Conservation (phyloP, 1,139 yeast species). For the Nakaseomyces uthaithaninus region DNA sequence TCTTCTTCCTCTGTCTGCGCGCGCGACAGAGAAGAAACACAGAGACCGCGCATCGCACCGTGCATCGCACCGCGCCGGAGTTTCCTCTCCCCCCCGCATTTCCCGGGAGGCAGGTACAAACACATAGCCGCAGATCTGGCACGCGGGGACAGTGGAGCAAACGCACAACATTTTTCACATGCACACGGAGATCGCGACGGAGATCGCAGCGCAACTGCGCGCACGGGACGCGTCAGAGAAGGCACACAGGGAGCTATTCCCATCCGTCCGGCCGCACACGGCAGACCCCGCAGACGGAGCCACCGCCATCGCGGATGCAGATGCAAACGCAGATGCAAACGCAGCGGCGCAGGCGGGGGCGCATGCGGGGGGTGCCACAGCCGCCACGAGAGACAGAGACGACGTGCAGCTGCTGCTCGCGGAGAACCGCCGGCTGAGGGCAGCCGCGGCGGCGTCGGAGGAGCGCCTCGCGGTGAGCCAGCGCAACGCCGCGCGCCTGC, state of each 20-base stretch:
- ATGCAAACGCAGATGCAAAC: not conserved
- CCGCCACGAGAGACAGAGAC: not conserved
- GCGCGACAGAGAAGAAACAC: no score
- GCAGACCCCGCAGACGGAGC: not conserved
- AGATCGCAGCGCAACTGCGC: not conserved
- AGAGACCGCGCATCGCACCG: no score
- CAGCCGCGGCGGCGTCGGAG: constrained; percentile 9
- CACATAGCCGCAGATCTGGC: no score
- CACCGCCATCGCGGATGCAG: not conserved
- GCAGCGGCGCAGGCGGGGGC: no score
- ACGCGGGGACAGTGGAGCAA: no score
- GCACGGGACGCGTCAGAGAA: not conserved
- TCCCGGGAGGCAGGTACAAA: no score
- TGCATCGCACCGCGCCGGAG: no score
- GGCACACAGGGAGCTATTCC: constrained; percentile 1
- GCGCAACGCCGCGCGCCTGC: constrained; percentile 50
- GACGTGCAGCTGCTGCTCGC: not conserved
- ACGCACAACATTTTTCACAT: no score
- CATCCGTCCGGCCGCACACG: not conserved
- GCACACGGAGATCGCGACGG: not conserved
- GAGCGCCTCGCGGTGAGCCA: constrained; percentile 47
- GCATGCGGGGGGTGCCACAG: no score
- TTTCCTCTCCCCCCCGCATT: no score
- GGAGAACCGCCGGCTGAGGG: no score
- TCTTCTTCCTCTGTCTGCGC: no score